phyloP scores from a whole-genome alignment of 1,139 yeast genomes.

The Hyphopichia khmerensis region DNA sequence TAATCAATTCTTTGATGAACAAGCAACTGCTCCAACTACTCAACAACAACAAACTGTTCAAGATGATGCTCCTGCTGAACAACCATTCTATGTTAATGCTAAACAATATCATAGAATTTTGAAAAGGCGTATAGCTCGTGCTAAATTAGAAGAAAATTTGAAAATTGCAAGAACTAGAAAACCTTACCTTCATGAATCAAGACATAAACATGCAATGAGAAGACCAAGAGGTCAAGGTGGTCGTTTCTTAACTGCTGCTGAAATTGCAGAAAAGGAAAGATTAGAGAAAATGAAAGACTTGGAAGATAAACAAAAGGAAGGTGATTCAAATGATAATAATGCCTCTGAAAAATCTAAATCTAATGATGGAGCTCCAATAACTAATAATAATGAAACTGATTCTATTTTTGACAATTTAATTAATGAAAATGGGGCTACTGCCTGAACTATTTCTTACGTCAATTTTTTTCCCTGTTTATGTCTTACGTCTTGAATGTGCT shows the following conservation, averaged over 20 bases:
- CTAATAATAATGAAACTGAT: constrained; percentile 9
- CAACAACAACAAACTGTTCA: constrained; percentile 7
- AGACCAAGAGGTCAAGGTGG: constrained; percentile 99
- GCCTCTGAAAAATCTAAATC: background rate
- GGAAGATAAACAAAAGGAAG: constrained; percentile 25
- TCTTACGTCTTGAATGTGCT: background rate
- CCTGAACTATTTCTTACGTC: background rate
- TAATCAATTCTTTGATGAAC: constrained; percentile 1
- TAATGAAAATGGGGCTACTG: constrained; percentile 2
- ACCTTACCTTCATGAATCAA: constrained; percentile 93
- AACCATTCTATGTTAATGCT: constrained; percentile 96
- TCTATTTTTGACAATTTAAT: constrained; percentile 16
- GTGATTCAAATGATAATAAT: background rate
- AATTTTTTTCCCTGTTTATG: background rate
- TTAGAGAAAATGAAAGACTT: constrained; percentile 48
- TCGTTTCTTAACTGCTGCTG: constrained; percentile 92
- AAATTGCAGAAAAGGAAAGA: constrained; percentile 81
- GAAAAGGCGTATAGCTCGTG: constrained; percentile 90
- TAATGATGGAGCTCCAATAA: background rate
- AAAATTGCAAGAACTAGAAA: constrained; percentile 87
- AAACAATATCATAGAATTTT: constrained; percentile 94
- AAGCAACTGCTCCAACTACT: constrained; percentile 4
- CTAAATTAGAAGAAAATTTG: constrained; percentile 84
- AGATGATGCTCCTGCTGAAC: constrained; percentile 47
- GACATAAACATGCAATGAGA: constrained; percentile 99